Conservation (phyloP, 371 early-diverging fungal genomes). For the Apophysomyces sp. region DNA sequence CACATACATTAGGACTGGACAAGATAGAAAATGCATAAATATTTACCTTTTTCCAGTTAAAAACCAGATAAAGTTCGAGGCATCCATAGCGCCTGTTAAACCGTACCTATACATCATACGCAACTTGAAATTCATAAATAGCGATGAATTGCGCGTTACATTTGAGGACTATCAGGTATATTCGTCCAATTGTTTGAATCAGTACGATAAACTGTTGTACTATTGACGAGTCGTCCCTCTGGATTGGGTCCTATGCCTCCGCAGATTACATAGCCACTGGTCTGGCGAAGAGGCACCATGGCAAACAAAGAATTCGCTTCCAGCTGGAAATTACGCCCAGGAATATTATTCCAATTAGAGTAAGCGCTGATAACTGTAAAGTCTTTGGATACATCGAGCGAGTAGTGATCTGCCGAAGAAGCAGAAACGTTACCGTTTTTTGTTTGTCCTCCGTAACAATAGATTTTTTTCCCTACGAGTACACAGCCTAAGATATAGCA, state of each 20-base stretch:
- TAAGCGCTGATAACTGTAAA: neutral
- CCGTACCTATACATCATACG: neutral
- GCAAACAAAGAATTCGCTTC: constrained; percentile 2
- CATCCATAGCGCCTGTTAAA: neutral
- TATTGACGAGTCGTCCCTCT: neutral
- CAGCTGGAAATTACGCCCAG: neutral
- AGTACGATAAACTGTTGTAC: neutral
- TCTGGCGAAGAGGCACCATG: neutral
- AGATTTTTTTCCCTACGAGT: neutral
- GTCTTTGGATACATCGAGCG: neutral
- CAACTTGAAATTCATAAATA: neutral
- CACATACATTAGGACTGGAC: too few species aligned
- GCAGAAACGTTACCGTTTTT: neutral
- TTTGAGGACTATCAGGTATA: neutral
- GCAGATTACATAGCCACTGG: neutral
- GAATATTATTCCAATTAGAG: neutral
- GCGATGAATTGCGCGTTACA: neutral
- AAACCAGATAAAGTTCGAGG: too few species aligned
- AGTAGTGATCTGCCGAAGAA: neutral
- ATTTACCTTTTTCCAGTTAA: too few species aligned
- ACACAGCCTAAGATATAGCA: constrained; percentile 10
- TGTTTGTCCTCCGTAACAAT: constrained; percentile 7
- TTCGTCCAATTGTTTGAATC: neutral
- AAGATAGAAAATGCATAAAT: too few species aligned
- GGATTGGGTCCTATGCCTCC: neutral